Base-by-base conservation (phyloP, 1,284 basidiomycete genomes). In the Kalmanozyma brasiliensis region DNA sequence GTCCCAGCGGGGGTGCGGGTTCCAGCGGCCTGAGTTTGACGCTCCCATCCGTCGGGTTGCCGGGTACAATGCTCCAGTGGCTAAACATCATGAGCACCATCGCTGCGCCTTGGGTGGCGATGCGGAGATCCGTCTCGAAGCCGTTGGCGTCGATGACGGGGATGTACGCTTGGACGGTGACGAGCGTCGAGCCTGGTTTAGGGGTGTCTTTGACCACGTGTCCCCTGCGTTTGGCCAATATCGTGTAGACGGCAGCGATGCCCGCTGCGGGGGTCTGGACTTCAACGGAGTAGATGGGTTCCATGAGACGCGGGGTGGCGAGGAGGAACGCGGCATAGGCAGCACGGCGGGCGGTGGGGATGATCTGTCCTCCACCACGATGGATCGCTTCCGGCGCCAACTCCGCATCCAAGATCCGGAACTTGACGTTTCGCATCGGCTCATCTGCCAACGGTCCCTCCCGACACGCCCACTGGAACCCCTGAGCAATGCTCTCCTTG, bases 281-380 rank as follows among this genome's bases (percentile, higher is more conserved):
- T 84, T 99, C 96, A 55, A 98, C 94, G 78, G 92, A 94, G 86
- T 96, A 98, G 59, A 98, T 90, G 1, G 96, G 96, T 83, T 99
- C 95, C 89, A 96, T 83, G 30, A 85, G 67, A 16, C 83, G 74
- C 10, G 82, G 83, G 24, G 83, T 82, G 14, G 83, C 83, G 88
- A 98, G 93, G 62, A 99, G 85, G 87, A 98, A 95, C 14, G 94
- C 95, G n/a, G 95, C 97, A 82, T 99, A 98, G 85, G 94, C 97
- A 47, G 97, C 96, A 41, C 96, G 89, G 65, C 96, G 89, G 7
- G 94, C 93, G 10, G 95, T 98, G 30, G 95, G 95, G 70, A 99
- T 97, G 77, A 99, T 94, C 84, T 98, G 96, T 59, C 96, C 96
- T 59, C 94, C 93, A 41, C 96, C 96, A 36, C 96, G 90, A 86